Percentiles rank a stretch among this genome's conserved stretches.
Evolutionary conservation across 805 yeast species (phyloP).

Genomic region (Wickerhamiella dianesei): DNA sequence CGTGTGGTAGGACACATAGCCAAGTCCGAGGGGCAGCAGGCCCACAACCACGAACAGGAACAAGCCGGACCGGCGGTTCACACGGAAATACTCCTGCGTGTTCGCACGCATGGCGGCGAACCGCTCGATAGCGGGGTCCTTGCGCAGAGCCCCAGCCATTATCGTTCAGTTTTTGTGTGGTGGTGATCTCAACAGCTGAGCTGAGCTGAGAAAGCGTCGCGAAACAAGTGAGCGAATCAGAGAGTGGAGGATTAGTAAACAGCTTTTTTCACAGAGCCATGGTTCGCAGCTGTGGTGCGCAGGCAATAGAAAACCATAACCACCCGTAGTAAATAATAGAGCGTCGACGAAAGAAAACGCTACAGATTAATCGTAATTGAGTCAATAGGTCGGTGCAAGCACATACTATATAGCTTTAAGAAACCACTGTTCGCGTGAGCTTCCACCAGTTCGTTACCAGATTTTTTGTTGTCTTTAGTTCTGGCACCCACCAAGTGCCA

Average conservation of each 20-base stretch:
- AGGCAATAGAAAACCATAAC: not conserved
- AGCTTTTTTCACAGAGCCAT: not conserved
- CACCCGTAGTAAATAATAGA: not conserved
- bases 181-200: not conserved
- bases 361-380: not conserved
- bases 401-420: not conserved
- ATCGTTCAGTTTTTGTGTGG: not conserved
- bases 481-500: too few relatives aligned
- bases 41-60: constrained; percentile 23
- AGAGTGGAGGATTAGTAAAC: not conserved
- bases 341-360: too few relatives aligned
- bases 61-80: constrained; percentile 21
- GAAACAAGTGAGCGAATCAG: not conserved
- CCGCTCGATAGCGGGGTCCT: constrained; percentile 26
- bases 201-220: not conserved
- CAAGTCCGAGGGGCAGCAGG: constrained; percentile 24
- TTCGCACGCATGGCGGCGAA: constrained; percentile 24
- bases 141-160: constrained; percentile 24
- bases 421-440: too few relatives aligned
- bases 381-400: not conserved
- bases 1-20: constrained; percentile 24
- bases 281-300: not conserved
- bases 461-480: not conserved
- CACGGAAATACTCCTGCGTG: constrained; percentile 21
- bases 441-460: not conserved